These are phyloP conservation scores for Talaromyces sp. DNA, from an alignment of 2,329 filamentous ascomycete species.

Conservation along the genomic window DNA sequence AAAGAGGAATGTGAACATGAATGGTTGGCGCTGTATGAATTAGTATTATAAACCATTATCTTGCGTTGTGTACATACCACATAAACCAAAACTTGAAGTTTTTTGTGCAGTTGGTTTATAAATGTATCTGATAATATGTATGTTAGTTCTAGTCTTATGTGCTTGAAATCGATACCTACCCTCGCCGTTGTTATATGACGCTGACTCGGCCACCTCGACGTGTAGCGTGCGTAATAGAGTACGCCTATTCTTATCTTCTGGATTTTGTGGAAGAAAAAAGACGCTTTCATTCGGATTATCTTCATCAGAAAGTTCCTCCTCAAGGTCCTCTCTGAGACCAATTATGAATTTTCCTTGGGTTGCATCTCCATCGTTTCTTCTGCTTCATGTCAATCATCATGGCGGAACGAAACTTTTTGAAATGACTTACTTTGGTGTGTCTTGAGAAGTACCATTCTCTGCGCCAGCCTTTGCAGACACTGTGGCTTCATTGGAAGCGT, in stretches of 20 bases:
- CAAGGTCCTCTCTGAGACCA: constrained; percentile 42
- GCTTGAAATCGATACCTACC: not conserved
- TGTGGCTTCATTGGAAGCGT: constrained; percentile 26
- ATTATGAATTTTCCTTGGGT: constrained; percentile 40
- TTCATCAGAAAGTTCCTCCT: constrained; percentile 35
- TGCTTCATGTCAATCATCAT: constrained; percentile 3
- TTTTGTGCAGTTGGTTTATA: constrained; percentile 18
- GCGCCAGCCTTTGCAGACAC: constrained; percentile 13
- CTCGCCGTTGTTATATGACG: constrained; percentile 10
- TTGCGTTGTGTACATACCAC: constrained; percentile 30
- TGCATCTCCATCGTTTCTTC: constrained; percentile 12
- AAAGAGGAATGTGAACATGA: constrained; percentile 51
- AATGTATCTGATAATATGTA: not conserved
- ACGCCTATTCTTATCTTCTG: constrained; percentile 26
- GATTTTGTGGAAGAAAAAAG: constrained; percentile 20
- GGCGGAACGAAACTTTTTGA: too few relatives aligned
- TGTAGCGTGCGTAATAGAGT: constrained; percentile 37
- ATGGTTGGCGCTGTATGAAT: constrained; percentile 42
- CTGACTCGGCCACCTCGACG: constrained; percentile 27
- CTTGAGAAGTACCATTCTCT: not conserved
- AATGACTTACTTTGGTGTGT: constrained; percentile 2
- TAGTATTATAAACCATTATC: not conserved
- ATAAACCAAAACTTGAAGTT: constrained; percentile 42
- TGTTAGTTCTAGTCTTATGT: not conserved
- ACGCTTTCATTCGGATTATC: constrained; percentile 28